Conservation (phyloP, 2,329 filamentous ascomycete genomes). For the Botrytis fragariae region DNA sequence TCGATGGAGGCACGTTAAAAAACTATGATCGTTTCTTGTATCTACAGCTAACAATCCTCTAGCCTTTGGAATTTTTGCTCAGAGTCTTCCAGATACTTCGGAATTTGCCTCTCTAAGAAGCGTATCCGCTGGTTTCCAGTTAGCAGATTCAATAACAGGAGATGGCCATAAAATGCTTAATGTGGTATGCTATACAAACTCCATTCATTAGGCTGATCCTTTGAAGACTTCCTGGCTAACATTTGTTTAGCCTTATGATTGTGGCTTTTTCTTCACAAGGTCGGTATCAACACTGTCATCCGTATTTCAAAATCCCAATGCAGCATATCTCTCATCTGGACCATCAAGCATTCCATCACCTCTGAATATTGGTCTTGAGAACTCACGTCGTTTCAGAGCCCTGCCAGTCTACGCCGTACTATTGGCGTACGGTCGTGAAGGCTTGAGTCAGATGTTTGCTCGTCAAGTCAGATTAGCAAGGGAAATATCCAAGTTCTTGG, state of each 20-base stretch:
- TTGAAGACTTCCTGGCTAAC: constrained; percentile 14
- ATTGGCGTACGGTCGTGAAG: constrained; percentile 67
- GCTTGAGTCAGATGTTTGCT: constrained; percentile 67
- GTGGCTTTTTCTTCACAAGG: constrained; percentile 81
- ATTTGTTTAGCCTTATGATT: constrained; percentile 69
- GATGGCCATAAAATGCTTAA: constrained; percentile 94
- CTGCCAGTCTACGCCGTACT: constrained; percentile 85
- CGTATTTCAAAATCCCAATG: constrained; percentile 81
- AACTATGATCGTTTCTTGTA: not conserved
- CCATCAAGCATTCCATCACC: constrained; percentile 65
- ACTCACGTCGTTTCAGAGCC: constrained; percentile 86
- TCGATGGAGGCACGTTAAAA: constrained; percentile 64
- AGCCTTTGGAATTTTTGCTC: constrained; percentile 83
- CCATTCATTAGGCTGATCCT: not conserved
- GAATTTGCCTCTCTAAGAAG: constrained; percentile 55
- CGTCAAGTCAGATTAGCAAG: constrained; percentile 72
- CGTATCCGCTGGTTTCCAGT: constrained; percentile 63
- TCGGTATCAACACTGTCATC: constrained; percentile 55
- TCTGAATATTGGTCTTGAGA: constrained; percentile 83
- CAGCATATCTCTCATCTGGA: constrained; percentile 66
- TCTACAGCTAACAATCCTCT: not conserved
- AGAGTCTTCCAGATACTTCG: constrained; percentile 55
- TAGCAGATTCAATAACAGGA: constrained; percentile 83
- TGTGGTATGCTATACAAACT: constrained; percentile 54
- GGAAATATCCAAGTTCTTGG: constrained; percentile 61